Percentiles rank a stretch among this genome's conserved stretches.
These are phyloP conservation scores for Penicillium alfredii DNA, from an alignment of 495 filamentous ascomycete genomes.

Conservation along the genomic window DNA sequence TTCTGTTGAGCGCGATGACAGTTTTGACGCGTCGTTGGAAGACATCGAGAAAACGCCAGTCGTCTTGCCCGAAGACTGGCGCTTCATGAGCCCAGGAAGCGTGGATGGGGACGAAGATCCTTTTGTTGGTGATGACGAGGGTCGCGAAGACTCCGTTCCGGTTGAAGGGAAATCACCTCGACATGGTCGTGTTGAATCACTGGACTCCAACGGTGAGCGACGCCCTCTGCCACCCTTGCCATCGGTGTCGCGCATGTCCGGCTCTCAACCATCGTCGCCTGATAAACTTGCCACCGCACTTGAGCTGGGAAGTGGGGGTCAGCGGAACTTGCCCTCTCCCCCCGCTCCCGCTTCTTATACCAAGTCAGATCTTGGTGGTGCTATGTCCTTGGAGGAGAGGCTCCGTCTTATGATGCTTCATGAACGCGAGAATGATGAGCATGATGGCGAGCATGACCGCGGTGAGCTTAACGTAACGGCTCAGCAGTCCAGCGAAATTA, in stretches of 20 bases:
- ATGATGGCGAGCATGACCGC: slow-evolving; percentile 20
- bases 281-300: slow-evolving; percentile 53
- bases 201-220: slow-evolving; percentile 65
- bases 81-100: slow-evolving; percentile 62
- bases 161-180: slow-evolving; percentile 26
- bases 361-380: slow-evolving; percentile 65
- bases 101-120: slow-evolving; percentile 60
- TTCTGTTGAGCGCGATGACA: slow-evolving; percentile 70
- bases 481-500: neutral
- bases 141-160: slow-evolving; percentile 47
- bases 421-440: slow-evolving; percentile 51
- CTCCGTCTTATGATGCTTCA: slow-evolving; percentile 77
- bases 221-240: slow-evolving; percentile 72
- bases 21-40: slow-evolving; percentile 88
- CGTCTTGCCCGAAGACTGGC: slow-evolving; percentile 93
- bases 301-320: slow-evolving; percentile 55
- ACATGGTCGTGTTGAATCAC: slow-evolving; percentile 55
- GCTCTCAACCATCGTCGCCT: slow-evolving; percentile 39
- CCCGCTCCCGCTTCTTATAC: slow-evolving; percentile 56
- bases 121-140: slow-evolving; percentile 58
- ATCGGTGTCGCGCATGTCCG: slow-evolving; percentile 36
- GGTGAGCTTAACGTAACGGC: neutral
- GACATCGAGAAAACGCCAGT: slow-evolving; percentile 96
- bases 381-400: slow-evolving; percentile 75
- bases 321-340: slow-evolving; percentile 59